Evolutionary conservation across 148 eudicot genomes (phyloP).

Genomic region (Cornus suecica): DNA sequence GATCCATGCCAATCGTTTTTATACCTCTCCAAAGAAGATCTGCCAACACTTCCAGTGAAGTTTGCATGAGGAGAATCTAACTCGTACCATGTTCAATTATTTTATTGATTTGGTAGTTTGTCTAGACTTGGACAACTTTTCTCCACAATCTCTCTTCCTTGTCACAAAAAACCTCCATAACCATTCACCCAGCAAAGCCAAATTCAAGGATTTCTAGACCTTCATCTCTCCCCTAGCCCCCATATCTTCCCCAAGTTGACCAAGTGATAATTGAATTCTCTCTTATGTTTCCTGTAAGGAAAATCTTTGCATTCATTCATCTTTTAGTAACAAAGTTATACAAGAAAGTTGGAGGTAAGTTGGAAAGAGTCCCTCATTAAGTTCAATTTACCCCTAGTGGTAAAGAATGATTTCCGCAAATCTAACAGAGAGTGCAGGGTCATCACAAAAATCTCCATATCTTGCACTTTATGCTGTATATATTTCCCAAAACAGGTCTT

Average conservation of each 20-base stretch:
- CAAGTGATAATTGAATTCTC: not conserved
- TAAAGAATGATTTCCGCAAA: not conserved
- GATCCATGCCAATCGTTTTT: conserved; percentile 12
- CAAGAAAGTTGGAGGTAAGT: not conserved
- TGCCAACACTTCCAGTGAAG: not conserved
- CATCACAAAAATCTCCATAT: not conserved
- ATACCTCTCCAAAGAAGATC: not conserved
- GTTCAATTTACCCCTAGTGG: not conserved
- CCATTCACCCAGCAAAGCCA: not conserved
- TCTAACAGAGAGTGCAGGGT: not conserved
- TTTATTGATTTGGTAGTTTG: not conserved
- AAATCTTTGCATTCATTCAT: not conserved
- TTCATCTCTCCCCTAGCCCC: not conserved
- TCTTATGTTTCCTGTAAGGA: not conserved
- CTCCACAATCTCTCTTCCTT: not conserved
- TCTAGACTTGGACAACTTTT: not conserved
- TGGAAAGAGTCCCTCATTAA: conserved; percentile 3
- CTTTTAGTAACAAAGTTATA: not conserved
- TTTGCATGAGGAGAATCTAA: not conserved
- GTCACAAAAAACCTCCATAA: not conserved
- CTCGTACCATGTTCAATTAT: not conserved
- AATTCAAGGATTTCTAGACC: not conserved
- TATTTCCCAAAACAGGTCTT: not conserved
- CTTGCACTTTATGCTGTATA: not conserved
- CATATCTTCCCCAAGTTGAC: not conserved